Percentiles rank a stretch among this genome's conserved stretches.
Evolutionary conservation across 805 yeast species (phyloP).

Genomic region (Wickerhamiella hasegawae): DNA sequence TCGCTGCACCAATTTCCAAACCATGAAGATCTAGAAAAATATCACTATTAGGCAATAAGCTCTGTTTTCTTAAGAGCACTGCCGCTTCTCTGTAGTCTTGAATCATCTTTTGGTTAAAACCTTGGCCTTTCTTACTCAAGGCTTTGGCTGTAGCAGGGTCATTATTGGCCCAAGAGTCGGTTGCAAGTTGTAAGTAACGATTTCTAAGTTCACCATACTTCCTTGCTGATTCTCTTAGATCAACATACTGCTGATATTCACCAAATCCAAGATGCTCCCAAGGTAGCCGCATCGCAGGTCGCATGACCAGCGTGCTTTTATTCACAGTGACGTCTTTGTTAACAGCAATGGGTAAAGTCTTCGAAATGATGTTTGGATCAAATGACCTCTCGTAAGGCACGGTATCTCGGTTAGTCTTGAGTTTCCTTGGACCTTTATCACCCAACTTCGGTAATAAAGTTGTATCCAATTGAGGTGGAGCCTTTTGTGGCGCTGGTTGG

Average conservation of each 20-base stretch:
- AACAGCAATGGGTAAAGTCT: not conserved
- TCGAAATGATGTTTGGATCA: not conserved
- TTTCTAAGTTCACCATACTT: conserved; percentile 19
- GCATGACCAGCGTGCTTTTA: not conserved
- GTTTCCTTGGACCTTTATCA: not conserved
- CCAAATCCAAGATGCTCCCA: conserved; percentile 18
- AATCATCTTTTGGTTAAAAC: conserved; percentile 17
- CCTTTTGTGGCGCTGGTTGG: conserved; percentile 3
- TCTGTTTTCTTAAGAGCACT: conserved; percentile 15
- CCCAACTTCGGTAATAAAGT: conserved; percentile 10
- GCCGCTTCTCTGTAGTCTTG: conserved; percentile 16
- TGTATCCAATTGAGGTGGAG: not conserved
- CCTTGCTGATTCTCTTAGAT: conserved; percentile 16
- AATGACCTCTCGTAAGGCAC: not conserved
- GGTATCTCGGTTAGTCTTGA: not conserved
- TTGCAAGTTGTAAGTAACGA: conserved; percentile 21
- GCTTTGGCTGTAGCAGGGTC: conserved; percentile 19
- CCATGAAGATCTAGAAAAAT: conserved; percentile 23
- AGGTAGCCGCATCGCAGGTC: conserved; percentile 13
- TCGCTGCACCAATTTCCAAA: conserved; percentile 21
- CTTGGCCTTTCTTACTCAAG: conserved; percentile 21
- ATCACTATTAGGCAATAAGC: conserved; percentile 15
- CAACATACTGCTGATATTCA: conserved; percentile 14
- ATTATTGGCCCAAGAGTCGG: conserved; percentile 19
- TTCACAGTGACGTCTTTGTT: not conserved